Evolutionary conservation across 1,284 basidiomycete species (phyloP).

Genomic region (Mycosarcoma maydis): DNA sequence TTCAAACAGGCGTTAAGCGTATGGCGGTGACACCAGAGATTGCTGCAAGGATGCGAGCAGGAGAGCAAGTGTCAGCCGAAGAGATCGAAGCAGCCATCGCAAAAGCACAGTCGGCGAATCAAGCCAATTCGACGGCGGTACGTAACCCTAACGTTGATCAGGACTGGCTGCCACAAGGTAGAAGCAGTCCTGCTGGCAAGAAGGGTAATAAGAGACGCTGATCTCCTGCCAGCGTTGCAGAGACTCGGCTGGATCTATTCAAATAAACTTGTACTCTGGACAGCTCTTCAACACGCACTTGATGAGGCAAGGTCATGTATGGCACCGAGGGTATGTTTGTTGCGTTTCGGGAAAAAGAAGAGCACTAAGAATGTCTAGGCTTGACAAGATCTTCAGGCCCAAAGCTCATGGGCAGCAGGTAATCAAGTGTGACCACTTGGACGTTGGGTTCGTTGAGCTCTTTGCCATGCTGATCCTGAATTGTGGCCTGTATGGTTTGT

Average conservation of each 20-base stretch:
- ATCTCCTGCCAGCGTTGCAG: not conserved
- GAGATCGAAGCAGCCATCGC: constrained; percentile 56
- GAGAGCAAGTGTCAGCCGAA: constrained; percentile 58
- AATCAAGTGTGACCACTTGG: constrained; percentile 74
- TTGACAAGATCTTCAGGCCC: constrained; percentile 78
- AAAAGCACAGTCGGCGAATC: constrained; percentile 27
- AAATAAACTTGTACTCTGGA: constrained; percentile 3
- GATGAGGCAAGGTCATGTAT: no score
- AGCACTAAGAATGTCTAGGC: constrained; percentile 33
- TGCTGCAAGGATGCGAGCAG: constrained; percentile 58
- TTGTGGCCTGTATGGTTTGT: not conserved
- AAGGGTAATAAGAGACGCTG: constrained; percentile 29
- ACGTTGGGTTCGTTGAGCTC: constrained; percentile 67
- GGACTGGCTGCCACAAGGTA: constrained; percentile 45
- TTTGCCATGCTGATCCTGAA: constrained; percentile 39
- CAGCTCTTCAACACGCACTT: not conserved
- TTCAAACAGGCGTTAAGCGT: constrained; percentile 59
- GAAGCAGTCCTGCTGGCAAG: constrained; percentile 34
- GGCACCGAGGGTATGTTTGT: not conserved
- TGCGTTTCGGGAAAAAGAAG: not conserved
- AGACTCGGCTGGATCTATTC: no score
- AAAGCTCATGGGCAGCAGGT: constrained; percentile 85
- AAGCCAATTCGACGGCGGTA: constrained; percentile 24
- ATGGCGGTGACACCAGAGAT: constrained; percentile 60
- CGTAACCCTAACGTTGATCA: constrained; percentile 47